Conservation (phyloP, 176 grass and related monocot genomes). For the Lolium multiflorum region DNA sequence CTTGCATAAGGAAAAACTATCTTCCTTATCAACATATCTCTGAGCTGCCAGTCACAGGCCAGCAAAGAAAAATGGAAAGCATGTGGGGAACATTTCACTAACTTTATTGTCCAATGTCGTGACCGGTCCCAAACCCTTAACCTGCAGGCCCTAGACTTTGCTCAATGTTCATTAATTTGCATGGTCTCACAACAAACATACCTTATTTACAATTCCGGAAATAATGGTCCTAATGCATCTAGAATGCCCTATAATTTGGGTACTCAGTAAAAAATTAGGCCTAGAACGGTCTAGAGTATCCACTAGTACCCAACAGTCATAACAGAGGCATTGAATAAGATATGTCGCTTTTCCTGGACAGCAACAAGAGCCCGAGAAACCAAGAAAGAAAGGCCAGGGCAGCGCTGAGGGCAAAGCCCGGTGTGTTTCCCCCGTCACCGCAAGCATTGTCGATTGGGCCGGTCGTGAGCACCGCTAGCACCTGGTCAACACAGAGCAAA, state of each 20-base stretch:
- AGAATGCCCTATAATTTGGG: neutral
- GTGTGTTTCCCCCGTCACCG: neutral
- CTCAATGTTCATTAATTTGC: neutral
- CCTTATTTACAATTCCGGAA: neutral
- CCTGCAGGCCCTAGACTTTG: too few relatives aligned
- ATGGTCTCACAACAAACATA: neutral
- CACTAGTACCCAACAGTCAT: neutral
- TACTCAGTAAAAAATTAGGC: neutral
- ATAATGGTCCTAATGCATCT: neutral
- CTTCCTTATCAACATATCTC: too few relatives aligned
- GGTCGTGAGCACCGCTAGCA: neutral
- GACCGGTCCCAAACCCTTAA: too few relatives aligned
- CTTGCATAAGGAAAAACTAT: too few relatives aligned
- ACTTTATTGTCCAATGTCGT: too few relatives aligned
- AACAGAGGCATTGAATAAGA: neutral
- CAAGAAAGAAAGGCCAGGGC: neutral
- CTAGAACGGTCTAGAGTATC: neutral
- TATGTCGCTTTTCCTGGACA: neutral
- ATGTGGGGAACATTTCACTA: too few relatives aligned
- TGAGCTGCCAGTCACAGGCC: too few relatives aligned
- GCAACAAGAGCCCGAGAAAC: neutral
- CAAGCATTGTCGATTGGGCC: neutral
- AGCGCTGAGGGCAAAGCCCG: neutral
- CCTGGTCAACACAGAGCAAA: neutral
- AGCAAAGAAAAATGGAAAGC: too few relatives aligned